Evolutionary conservation across 208 protist genomes (phyloP), one percentile per base, ranked within the genome.

Genomic region (Trypanosoma grayi): DNA sequence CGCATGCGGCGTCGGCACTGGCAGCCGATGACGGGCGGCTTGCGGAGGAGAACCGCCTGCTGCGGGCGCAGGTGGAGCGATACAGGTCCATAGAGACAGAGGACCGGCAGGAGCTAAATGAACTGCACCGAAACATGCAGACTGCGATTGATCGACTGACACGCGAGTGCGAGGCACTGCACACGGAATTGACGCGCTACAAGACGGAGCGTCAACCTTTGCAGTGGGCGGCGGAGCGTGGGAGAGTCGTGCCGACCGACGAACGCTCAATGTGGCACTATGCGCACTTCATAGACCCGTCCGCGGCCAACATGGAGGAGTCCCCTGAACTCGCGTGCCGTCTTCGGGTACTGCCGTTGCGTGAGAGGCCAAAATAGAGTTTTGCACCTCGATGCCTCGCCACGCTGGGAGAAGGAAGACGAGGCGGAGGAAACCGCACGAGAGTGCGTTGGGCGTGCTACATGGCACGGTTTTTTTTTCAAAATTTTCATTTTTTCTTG

Each of bases 91-190:
- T 69, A 30, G 62, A 65, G 16, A 44, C 43, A 7, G 58, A 47
- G 43, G 69, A 75, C 33, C 8, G 60, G 24, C 45, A 18, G 31
- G 69, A 75, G 27, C 28, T 61, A 14, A 75, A 75, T 52, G 61
- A 68, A 27, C 36, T 70, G 16, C 31, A 70, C 24, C 10, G 53
- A 27, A 75, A 69, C 43, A 75, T 75, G 69, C 50, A 48, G 31
- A 18, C 25, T 2, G 24, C 22, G 18, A 61, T 75, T 46, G 43
- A 60, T 2, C 51, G 30, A n/a, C 46, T 62, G 8, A 54, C 33
- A 1, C 54, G 31, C 22, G 60, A 75, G 56, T 22, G 59, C n/a
- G 43, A 57, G 25, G 31, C 11, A 20, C 30, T 62, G 22, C 51
- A 56, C 13, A 22, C 30, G 13, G 61, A 68, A 24, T 30, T 62